phyloP scores from a whole-genome alignment of 2,329 filamentous ascomycete genomes.

The Hysterium pulicare region DNA sequence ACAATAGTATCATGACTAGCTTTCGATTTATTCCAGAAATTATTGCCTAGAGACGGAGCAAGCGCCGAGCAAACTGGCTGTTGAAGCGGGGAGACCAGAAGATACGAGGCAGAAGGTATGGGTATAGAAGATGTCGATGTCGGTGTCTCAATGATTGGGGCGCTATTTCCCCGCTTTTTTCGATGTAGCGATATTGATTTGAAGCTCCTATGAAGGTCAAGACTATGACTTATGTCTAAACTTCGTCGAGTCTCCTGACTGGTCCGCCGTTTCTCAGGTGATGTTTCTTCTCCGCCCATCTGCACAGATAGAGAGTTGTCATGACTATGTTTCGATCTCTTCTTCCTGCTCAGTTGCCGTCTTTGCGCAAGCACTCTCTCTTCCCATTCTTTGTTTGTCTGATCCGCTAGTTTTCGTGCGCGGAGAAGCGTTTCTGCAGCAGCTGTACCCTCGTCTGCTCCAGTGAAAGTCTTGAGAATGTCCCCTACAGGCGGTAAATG shows the following conservation, averaged over 20 bases:
- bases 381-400: constrained; percentile 53
- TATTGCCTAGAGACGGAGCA: constrained; percentile 28
- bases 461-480: constrained; percentile 59
- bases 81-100: constrained; percentile 48
- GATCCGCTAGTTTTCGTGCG: constrained; percentile 64
- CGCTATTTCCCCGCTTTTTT: constrained; percentile 3
- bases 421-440: constrained; percentile 67
- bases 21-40: constrained; percentile 22
- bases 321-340: constrained; percentile 25
- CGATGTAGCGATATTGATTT: constrained; percentile 24
- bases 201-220: constrained; percentile 31
- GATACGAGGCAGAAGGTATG: constrained; percentile 28
- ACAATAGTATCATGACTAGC: constrained; percentile 18
- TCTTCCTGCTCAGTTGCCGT: constrained; percentile 12
- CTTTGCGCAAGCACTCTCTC: constrained; percentile 10
- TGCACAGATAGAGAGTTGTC: constrained; percentile 25
- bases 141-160: constrained; percentile 1
- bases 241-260: constrained; percentile 40
- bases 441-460: constrained; percentile 53
- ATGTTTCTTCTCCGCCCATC: constrained; percentile 49
- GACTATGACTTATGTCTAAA: constrained; percentile 29
- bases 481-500: constrained; percentile 59
- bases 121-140: not conserved
- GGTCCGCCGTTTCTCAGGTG: constrained; percentile 34
- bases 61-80: constrained; percentile 39